phyloP scores from a whole-genome alignment of 129 eudicot genomes.

The Lactuca saligna region DNA sequence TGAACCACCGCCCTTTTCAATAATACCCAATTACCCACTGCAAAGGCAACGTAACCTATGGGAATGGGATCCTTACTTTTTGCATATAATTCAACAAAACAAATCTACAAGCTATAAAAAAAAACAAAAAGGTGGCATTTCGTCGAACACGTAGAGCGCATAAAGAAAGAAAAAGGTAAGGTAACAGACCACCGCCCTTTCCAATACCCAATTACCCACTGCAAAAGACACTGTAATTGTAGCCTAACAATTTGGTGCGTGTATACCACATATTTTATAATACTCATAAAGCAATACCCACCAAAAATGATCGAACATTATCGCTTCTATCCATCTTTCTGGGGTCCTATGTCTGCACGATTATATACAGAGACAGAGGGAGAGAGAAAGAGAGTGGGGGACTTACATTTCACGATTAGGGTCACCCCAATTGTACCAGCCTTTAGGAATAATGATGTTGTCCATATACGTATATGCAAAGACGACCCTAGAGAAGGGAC shows the following conservation, averaged over 20 bases:
- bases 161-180: no score
- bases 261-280: slow-evolving; percentile 9
- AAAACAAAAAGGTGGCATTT: slow-evolving; percentile 13
- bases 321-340: not conserved
- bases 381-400: not conserved
- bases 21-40: slow-evolving; percentile 32
- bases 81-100: slow-evolving; percentile 26
- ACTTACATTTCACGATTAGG: slow-evolving; percentile 87
- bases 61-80: slow-evolving; percentile 16
- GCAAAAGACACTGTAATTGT: slow-evolving; percentile 14
- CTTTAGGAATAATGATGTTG: slow-evolving; percentile 78
- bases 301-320: slow-evolving; percentile 33
- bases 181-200: slow-evolving; percentile 38
- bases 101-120: slow-evolving; percentile 15
- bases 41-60: slow-evolving; percentile 22
- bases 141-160: slow-evolving; percentile 17
- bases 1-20: slow-evolving; percentile 43
- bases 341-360: not conserved
- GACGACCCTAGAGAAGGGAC: slow-evolving; percentile 85
- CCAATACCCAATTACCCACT: slow-evolving; percentile 32
- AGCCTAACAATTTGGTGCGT: not conserved
- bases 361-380: not conserved
- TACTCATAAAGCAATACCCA: slow-evolving; percentile 20
- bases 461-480: slow-evolving; percentile 93
- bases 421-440: slow-evolving; percentile 97